Evolutionary conservation across 495 filamentous ascomycete genomes (phyloP), one percentile per base, ranked within the genome.

Genomic region (Thermochaetoides thermophila): DNA sequence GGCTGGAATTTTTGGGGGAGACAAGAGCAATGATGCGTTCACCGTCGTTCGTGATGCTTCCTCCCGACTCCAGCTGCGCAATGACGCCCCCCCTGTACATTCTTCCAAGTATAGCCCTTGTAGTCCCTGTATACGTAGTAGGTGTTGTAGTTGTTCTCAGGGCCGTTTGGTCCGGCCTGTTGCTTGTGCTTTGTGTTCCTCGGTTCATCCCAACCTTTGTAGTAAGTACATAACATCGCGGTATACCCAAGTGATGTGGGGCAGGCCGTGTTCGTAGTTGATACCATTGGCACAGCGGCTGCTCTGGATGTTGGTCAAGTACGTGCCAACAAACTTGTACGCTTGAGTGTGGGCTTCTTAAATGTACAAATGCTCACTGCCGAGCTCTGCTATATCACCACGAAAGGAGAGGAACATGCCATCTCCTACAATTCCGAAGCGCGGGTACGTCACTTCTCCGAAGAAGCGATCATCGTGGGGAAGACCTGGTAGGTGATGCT

Each of bases 211-310:
- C 59, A 63, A 1, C 59, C 59, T 0, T 42, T 37, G 46, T 63
- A 63, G 20, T 34, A 25, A n/a, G n/a, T n/a, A n/a, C 20, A 63
- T 55, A 32, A 61, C 61, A 4, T 39, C 64, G 0, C 64, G 49
- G 45, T 63, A 68, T 7, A 64, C 62, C 64, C 62, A 65, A 3
- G 61, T 65, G 16, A 52, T 48, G 38, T 64, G 52, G 12, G 67
- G 49, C 5, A 42, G 35, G 5, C 37, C 39, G 37, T 31, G 4
- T 25, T 48, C 46, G 17, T 31, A 46, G 48, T 53, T 45, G 2
- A 66, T 40, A 3, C 60, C 63, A 48, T 68, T 55, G 37, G 65
- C 57, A 39, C 68, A 68, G 12, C 64, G 60, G 41, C 63, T 68
- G 38, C 61, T 64, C 8, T 42, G 34, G 4, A 50, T 39, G 17